These are phyloP conservation scores for Zygosaccharomyces pseudobailii DNA, from an alignment of 1,139 yeast species.

Conservation along the genomic window DNA sequence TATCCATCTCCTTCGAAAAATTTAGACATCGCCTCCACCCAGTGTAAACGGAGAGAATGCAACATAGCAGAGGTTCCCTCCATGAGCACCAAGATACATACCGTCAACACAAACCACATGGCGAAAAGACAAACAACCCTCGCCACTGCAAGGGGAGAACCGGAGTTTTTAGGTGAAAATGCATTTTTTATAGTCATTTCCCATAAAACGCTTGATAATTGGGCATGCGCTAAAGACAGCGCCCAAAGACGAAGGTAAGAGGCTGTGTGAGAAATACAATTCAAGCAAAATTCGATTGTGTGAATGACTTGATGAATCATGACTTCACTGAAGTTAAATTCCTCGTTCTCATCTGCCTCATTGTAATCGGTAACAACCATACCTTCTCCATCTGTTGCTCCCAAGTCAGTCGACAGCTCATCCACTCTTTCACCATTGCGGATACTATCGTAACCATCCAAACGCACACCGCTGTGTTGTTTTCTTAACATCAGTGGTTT, in stretches of 20 bases:
- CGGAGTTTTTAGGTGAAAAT: conserved; percentile 41
- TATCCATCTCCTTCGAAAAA: conserved; percentile 80
- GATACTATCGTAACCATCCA: conserved; percentile 31
- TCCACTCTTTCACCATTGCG: conserved; percentile 37
- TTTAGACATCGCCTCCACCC: conserved; percentile 87
- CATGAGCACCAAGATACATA: conserved; percentile 70
- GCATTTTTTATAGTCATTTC: conserved; percentile 65
- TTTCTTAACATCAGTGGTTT: conserved; percentile 54
- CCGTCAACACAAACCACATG: conserved; percentile 75
- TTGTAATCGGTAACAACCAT: conserved; percentile 28
- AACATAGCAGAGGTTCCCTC: conserved; percentile 88
- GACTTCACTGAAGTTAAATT: conserved; percentile 63
- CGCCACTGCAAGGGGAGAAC: conserved; percentile 32
- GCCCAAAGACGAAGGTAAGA: conserved; percentile 79
- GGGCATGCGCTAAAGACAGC: conserved; percentile 72
- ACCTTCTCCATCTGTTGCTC: conserved; percentile 38
- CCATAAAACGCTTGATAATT: conserved; percentile 71
- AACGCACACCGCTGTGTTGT: conserved; percentile 26
- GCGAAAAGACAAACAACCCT: conserved; percentile 49
- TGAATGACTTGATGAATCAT: conserved; percentile 78
- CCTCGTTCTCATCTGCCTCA: conserved; percentile 42
- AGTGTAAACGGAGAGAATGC: conserved; percentile 76
- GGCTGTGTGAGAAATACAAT: conserved; percentile 76
- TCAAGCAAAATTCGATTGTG: conserved; percentile 73
- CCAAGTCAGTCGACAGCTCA: conserved; percentile 27